Evolutionary conservation across 371 early-diverging fungal genomes (phyloP), one percentile per base, ranked within the genome.

Genomic region (Mortierella polycephala): DNA sequence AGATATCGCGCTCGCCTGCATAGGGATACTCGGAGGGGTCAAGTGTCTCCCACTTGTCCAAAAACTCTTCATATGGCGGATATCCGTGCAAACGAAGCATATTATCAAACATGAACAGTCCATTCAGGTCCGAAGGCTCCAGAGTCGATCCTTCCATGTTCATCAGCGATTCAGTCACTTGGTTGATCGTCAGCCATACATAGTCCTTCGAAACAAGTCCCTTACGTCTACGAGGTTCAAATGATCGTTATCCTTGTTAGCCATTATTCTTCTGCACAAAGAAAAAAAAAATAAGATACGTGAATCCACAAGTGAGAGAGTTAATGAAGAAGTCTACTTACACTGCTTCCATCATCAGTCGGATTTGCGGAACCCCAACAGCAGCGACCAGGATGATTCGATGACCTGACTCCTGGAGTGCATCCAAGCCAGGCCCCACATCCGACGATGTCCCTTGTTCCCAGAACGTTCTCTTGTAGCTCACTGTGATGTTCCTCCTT

Each of bases 41-140:
- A 18, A 89, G 66, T 3, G 54, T 49, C 0, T 85, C 62, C 89
- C 89, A 89, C 54, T 79, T 64, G 63, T 86, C 84, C 8, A 89
- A 47, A 60, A 89, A 89, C 13, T 63, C 20, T 50, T 89, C 89
- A 60, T 84, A 89, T n/a, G 89, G 89, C 4, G 70, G 82, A 52
- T 87, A 89, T 0, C 87, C 89, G 57, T 82, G 68, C 12, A 86
- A 69, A 0, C 83, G 64, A 13, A 89, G 80, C 89, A 87, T 86
- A 50, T 83, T 86, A 62, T 86, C 87, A 71, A 89, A 87, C 80
- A 86, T 79, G 57, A 89, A 84, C 5, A 89, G 45, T 0, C 89
- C 89, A 51, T 83, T 86, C 46, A 85, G 83, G 30, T 75, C 71
- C 44, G 57, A 47, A 13, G 75, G 66, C 42, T 66, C 67, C 40